Evolutionary conservation across 2,329 filamentous ascomycete genomes (phyloP).

Genomic region (Fusarium anguioides): DNA sequence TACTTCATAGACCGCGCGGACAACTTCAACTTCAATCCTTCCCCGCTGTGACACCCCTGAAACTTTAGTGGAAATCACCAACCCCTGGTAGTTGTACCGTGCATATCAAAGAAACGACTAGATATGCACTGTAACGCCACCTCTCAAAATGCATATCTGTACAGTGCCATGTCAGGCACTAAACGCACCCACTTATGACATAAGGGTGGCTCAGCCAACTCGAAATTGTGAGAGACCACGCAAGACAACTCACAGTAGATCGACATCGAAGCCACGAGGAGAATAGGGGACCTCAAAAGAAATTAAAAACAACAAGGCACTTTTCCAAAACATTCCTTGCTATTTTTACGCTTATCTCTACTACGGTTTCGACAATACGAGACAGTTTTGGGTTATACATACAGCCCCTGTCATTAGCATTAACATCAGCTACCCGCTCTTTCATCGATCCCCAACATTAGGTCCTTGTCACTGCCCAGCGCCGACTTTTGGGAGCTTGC

Average conservation of each 20-base stretch:
- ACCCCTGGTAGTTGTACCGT: constrained; percentile 33
- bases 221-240: constrained; percentile 48
- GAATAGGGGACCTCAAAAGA: constrained; percentile 41
- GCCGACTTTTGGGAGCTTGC: constrained; percentile 32
- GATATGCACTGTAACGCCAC: constrained; percentile 9
- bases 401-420: constrained; percentile 35
- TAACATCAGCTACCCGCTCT: constrained; percentile 30
- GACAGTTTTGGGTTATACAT: constrained; percentile 31
- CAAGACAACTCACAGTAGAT: constrained; percentile 45
- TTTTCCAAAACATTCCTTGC: constrained; percentile 24
- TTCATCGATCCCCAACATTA: constrained; percentile 42
- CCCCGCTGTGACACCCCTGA: constrained; percentile 41
- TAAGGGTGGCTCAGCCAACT: constrained; percentile 47
- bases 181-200: constrained; percentile 44
- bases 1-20: constrained; percentile 23
- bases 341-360: constrained; percentile 11
- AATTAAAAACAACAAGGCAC: constrained; percentile 34
- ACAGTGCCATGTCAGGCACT: constrained; percentile 28
- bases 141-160: constrained; percentile 1
- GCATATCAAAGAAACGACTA: neutral
- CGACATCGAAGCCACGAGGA: constrained; percentile 44
- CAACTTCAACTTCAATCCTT: constrained; percentile 30
- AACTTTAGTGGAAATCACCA: constrained; percentile 25
- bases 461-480: constrained; percentile 39
- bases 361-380: constrained; percentile 7